Evolutionary conservation across 331 rosid genomes (phyloP).

Genomic region (Quercus tomentella): DNA sequence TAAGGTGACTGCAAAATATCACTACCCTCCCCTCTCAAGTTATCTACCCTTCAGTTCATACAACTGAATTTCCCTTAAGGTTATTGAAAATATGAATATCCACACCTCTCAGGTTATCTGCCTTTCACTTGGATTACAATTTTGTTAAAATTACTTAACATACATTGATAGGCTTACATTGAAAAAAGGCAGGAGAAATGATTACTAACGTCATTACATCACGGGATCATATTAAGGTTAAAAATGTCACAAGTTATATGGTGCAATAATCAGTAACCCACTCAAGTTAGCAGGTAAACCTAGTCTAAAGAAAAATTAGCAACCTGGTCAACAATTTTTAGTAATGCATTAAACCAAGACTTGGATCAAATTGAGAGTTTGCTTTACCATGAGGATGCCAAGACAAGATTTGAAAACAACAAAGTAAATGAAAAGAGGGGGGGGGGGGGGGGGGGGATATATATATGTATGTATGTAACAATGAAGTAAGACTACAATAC

Average conservation of each 20-base stretch:
- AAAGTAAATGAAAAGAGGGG: neutral
- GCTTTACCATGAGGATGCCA: conserved; percentile 5
- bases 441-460: neutral
- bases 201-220: too few relatives aligned
- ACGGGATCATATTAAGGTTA: neutral
- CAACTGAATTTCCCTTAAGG: neutral
- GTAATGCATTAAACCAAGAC: neutral
- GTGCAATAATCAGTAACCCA: neutral
- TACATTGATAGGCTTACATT: too few relatives aligned
- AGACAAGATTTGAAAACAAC: neutral
- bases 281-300: neutral
- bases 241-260: neutral
- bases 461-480: neutral
- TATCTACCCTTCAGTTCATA: neutral
- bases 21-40: neutral
- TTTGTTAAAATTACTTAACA: too few relatives aligned
- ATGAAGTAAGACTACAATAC: neutral
- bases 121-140: too few relatives aligned
- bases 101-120: too few relatives aligned
- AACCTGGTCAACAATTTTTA: too few relatives aligned
- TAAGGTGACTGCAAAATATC: neutral
- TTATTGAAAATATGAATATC: too few relatives aligned
- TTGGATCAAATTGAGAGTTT: conserved; percentile 1
- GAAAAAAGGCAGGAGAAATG: too few relatives aligned
- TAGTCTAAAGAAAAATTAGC: too few relatives aligned